Percentiles rank a stretch among this genome's conserved stretches.
phyloP scores from a whole-genome alignment of 305 asterid genomes.

The Fraxinus greggii region DNA sequence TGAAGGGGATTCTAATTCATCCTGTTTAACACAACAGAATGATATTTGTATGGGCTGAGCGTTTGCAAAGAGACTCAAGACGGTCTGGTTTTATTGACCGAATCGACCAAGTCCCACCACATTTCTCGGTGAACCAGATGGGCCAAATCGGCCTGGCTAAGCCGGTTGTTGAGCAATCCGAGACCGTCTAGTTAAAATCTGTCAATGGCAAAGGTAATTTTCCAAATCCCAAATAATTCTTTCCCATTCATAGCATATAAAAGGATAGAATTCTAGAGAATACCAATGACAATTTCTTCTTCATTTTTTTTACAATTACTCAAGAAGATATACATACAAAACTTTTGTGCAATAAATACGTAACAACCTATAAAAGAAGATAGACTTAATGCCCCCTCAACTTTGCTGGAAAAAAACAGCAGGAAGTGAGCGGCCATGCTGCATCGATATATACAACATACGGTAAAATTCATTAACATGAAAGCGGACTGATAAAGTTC shows the following conservation, averaged over 20 bases:
- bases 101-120: neutral
- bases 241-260: neutral
- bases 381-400: conserved; percentile 39
- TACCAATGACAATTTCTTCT: neutral
- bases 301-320: conserved; percentile 31
- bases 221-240: neutral
- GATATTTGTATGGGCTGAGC: neutral
- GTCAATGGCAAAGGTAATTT: neutral
- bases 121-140: neutral
- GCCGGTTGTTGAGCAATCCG: neutral
- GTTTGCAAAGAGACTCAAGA: neutral
- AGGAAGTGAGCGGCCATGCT: conserved; percentile 44
- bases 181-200: neutral
- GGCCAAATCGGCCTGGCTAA: neutral
- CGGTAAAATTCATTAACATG: conserved; percentile 15
- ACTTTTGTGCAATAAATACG: conserved; percentile 42
- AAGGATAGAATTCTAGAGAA: neutral
- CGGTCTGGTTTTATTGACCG: neutral
- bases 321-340: conserved; percentile 30
- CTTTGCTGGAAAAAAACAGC: conserved; percentile 62
- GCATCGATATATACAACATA: conserved; percentile 41
- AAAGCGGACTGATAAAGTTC: conserved; percentile 18
- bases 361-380: conserved; percentile 23
- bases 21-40: neutral
- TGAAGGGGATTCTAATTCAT: neutral